phyloP scores from a whole-genome alignment of 176 grass and related monocot species.

The Juncus inflexus region DNA sequence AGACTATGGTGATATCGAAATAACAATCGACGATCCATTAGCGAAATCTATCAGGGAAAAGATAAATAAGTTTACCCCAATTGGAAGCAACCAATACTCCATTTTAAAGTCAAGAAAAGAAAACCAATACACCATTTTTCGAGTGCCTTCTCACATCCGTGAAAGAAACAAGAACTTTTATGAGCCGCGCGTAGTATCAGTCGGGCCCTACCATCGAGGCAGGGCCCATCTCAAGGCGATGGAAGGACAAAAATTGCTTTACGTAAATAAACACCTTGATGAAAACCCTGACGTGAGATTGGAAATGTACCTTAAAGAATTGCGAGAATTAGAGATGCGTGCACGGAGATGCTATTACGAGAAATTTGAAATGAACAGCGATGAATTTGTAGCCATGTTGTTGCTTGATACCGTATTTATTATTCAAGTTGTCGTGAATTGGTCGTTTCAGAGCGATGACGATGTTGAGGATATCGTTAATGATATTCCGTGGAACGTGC shows the following conservation, averaged over 20 bases:
- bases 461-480: constrained; percentile 6
- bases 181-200: constrained; percentile 17
- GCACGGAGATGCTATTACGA: constrained; percentile 18
- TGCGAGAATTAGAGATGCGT: not conserved
- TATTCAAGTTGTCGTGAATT: constrained; percentile 14
- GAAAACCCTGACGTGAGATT: constrained; percentile 6
- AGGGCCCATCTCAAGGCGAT: constrained; percentile 9
- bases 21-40: too few relatives aligned
- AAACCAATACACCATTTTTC: constrained; percentile 1
- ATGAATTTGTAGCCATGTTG: constrained; percentile 15
- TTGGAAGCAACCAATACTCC: too few relatives aligned
- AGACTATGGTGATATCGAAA: too few relatives aligned
- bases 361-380: not conserved
- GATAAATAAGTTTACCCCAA: too few relatives aligned
- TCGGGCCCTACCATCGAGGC: constrained; percentile 15
- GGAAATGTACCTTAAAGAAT: not conserved
- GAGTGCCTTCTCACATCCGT: constrained; percentile 12
- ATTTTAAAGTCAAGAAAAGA: too few relatives aligned
- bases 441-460: not conserved
- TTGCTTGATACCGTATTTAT: constrained; percentile 19
- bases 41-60: too few relatives aligned
- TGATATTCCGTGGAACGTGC: constrained; percentile 14
- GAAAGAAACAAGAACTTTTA: constrained; percentile 15
- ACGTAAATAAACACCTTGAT: not conserved
- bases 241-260: constrained; percentile 13